Percentiles rank a stretch among this genome's conserved stretches.
Evolutionary conservation across 345 rosid species (phyloP).

Genomic region (Luvunga scandens): DNA sequence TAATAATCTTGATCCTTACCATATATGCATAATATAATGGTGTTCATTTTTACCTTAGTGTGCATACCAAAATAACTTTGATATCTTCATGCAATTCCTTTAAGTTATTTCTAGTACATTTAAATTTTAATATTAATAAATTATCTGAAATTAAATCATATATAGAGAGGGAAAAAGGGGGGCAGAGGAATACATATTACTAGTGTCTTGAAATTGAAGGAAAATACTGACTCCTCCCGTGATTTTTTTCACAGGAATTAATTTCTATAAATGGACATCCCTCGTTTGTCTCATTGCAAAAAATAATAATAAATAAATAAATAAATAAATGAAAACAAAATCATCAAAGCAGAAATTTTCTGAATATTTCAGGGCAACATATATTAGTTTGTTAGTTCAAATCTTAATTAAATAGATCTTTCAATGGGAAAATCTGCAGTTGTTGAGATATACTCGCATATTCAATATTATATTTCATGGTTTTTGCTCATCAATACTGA

Average conservation of each 20-base stretch:
- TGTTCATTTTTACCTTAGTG: too few species aligned
- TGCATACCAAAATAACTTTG: too few species aligned
- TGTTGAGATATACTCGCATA: conserved; percentile 3
- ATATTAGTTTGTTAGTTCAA: conserved; percentile 6
- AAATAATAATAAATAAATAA: too few species aligned
- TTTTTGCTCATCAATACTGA: background rate
- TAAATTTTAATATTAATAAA: background rate
- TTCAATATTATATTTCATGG: conserved; percentile 9
- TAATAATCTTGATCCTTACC: too few species aligned
- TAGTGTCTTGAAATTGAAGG: background rate
- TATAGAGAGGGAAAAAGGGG: background rate
- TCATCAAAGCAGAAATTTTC: conserved; percentile 4
- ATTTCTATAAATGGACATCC: background rate
- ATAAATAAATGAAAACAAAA: too few species aligned
- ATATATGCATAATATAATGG: too few species aligned
- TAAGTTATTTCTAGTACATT: background rate
- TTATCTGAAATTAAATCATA: background rate
- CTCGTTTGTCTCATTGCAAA: too few species aligned
- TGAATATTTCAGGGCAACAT: background rate
- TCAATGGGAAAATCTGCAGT: conserved; percentile 12
- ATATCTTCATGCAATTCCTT: too few species aligned
- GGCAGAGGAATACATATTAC: background rate
- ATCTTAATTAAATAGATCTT: conserved; percentile 1
- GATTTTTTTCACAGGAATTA: background rate
- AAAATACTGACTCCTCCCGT: background rate